A percentile compares a stretch with the other conserved stretches of the same genome.
Evolutionary conservation across 805 yeast species (phyloP).

Genomic region (Saturnispora dispora): DNA sequence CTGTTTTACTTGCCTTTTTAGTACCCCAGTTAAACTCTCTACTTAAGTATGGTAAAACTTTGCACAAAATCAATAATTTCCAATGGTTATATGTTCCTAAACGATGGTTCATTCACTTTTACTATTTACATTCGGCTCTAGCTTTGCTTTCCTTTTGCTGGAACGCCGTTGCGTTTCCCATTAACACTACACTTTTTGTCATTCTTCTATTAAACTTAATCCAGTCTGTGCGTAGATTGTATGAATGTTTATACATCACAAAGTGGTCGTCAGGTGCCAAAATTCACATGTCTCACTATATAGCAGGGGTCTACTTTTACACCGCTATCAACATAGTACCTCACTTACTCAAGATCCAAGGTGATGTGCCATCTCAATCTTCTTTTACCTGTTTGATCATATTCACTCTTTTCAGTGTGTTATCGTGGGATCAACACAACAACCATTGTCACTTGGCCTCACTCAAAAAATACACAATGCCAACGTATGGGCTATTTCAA

Average conservation of each 20-base stretch:
- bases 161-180: neutral
- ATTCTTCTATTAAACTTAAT: constrained; percentile 22
- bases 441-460: constrained; percentile 43
- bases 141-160: constrained; percentile 13
- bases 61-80: neutral
- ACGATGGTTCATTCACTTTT: constrained; percentile 54
- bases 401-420: constrained; percentile 23
- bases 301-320: constrained; percentile 57
- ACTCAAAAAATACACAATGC: constrained; percentile 48
- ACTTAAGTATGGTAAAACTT: constrained; percentile 16
- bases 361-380: neutral
- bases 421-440: constrained; percentile 37
- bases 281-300: constrained; percentile 59
- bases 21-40: constrained; percentile 8
- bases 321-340: constrained; percentile 35
- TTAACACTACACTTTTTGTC: neutral
- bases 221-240: constrained; percentile 48
- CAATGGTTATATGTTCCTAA: constrained; percentile 45
- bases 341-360: neutral
- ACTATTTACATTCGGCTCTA: constrained; percentile 35
- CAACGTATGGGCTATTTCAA: constrained; percentile 41
- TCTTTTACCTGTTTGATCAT: neutral
- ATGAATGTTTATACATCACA: constrained; percentile 45
- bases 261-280: constrained; percentile 38
- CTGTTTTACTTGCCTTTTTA: constrained; percentile 8